Conservation (phyloP, 352 stramenopile species). For the Blastocystis sp. region DNA sequence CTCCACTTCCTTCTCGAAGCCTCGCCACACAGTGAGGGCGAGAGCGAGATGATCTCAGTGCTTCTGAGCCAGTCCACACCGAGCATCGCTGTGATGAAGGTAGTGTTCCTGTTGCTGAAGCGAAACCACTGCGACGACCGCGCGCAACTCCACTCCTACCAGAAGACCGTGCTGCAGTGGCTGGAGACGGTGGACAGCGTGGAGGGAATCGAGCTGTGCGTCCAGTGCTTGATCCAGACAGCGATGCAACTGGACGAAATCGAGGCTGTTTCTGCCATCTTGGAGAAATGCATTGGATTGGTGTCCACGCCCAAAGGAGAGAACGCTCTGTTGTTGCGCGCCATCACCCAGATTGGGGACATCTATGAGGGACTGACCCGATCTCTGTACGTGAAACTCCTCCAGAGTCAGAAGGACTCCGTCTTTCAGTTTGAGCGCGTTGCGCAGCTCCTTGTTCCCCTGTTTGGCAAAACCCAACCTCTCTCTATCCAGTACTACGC, state of each 20-base stretch:
- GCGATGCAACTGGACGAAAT: neutral
- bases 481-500: constrained; percentile 10
- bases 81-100: neutral
- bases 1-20: neutral
- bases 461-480: neutral
- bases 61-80: neutral
- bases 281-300: neutral
- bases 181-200: constrained; percentile 1
- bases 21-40: neutral
- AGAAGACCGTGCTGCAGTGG: neutral
- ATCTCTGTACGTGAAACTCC: constrained; percentile 1
- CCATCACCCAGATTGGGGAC: neutral
- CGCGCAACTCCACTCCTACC: neutral
- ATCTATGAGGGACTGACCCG: constrained; percentile 7
- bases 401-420: neutral
- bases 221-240: neutral
- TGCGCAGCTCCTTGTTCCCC: neutral
- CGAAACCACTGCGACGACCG: too few relatives aligned
- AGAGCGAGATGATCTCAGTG: neutral
- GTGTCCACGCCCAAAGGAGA: neutral
- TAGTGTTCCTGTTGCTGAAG: neutral
- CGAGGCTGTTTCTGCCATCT: neutral
- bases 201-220: neutral
- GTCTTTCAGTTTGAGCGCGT: neutral
- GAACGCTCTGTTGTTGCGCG: neutral